Evolutionary conservation across 805 yeast species (phyloP).

Genomic region (Nakazawaea anatomiae): DNA sequence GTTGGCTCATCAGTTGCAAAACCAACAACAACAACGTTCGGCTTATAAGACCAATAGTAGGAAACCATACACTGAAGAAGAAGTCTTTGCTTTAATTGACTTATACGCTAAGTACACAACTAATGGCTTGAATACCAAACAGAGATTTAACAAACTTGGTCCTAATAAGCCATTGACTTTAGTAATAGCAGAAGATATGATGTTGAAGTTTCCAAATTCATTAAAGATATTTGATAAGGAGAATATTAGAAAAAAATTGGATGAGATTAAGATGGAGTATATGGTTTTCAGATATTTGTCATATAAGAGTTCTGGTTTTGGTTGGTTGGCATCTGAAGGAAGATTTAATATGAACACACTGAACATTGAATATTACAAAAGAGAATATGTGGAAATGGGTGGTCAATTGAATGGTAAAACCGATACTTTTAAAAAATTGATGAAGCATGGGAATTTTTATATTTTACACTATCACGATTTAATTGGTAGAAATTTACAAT

Average conservation of each 20-base stretch:
- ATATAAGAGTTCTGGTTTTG: constrained; percentile 8
- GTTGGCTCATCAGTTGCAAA: constrained; percentile 5
- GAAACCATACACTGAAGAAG: constrained; percentile 13
- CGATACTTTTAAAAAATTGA: constrained; percentile 9
- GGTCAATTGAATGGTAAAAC: constrained; percentile 9
- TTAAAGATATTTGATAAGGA: constrained; percentile 10
- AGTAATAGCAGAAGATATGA: constrained; percentile 8
- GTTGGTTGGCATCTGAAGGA: constrained; percentile 9
- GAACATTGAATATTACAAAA: constrained; percentile 7
- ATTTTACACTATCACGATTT: constrained; percentile 9
- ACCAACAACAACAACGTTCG: not conserved
- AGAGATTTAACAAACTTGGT: not conserved
- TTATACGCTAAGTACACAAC: constrained; percentile 7
- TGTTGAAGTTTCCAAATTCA: constrained; percentile 9
- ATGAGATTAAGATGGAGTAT: constrained; percentile 11
- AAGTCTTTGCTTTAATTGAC: constrained; percentile 10
- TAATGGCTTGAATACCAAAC: constrained; percentile 7
- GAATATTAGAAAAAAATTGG: constrained; percentile 10
- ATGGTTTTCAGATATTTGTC: constrained; percentile 7
- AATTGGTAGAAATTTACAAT: constrained; percentile 7
- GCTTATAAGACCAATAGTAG: constrained; percentile 10
- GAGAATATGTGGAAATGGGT: constrained; percentile 7
- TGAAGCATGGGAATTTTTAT: constrained; percentile 10
- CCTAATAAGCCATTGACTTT: constrained; percentile 5
- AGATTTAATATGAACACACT: constrained; percentile 4